Evolutionary conservation across 192 early-diverging fungal species (phyloP), one percentile per base, ranked within the genome.

Genomic region (Backusella parvicylindrica): DNA sequence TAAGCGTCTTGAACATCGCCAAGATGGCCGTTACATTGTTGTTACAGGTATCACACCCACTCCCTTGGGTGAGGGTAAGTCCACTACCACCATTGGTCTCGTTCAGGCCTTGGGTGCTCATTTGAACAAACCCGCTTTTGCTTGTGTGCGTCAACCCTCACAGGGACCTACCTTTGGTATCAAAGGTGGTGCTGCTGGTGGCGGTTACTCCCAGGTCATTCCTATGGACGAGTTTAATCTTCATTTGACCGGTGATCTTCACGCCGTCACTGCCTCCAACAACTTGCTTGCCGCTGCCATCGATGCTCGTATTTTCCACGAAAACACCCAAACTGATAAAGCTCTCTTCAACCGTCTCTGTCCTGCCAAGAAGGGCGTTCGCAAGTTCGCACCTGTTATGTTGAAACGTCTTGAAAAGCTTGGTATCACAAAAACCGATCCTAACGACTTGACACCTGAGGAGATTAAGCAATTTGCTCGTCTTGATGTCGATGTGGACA

Each of bases 221-320:
- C 98, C 98, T 28, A 99, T 99, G 98, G 96, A 98, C 73, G 94
- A 98, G 75, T 98, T 99, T 89, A 99, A 99, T 84, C 85, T 99
- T 73, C 98, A 99, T 71, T 87, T 99, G 86, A 99, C 98, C 5
- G 98, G 98, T 56, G 98, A 99, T 84, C 97, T 98, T 79, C 98
- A 99, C 78, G 98, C 98, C 33, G 95, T 99, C 70, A 92, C 95
- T 7, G 98, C 98, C 2, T 95, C 98, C 60, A 99, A 97, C 88
- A 99, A 99, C 85, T 85, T 99, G 68, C 82, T 97, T 18, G 98
- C 98, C 6, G 97, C 98, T 18, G 97, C 97, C 13, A 98, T 99
- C 79, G 98, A 99, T 81, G 96, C 98, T 1, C 88, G 98, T 35
- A 94, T 94, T 83, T 98, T 99, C 92, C 98, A 99, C 84, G 98